These are phyloP conservation scores for Heracleum sosnowskyi DNA, from an alignment of 129 eudicot genomes.

Conservation along the genomic window DNA sequence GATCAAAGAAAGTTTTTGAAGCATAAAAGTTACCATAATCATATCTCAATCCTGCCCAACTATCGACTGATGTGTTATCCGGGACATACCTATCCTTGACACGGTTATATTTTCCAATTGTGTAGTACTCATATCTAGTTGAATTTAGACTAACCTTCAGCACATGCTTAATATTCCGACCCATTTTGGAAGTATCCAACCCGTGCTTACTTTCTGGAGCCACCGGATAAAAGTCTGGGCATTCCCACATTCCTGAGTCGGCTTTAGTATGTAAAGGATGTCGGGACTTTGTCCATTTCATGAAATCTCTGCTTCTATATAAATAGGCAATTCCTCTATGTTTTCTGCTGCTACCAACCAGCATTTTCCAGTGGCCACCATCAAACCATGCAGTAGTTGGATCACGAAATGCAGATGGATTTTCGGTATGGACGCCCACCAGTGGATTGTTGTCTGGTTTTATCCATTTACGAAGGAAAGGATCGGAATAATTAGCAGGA, in stretches of 20 bases:
- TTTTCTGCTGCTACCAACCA: not conserved
- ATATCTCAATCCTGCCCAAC: slow-evolving; percentile 30
- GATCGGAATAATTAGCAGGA: not conserved
- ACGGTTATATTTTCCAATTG: slow-evolving; percentile 42
- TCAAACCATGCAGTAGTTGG: not conserved
- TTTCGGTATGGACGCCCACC: not conserved
- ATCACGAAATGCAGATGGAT: not conserved
- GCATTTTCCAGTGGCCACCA: not conserved
- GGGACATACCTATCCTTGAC: slow-evolving; percentile 23
- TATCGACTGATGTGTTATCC: slow-evolving; percentile 8
- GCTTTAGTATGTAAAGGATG: slow-evolving; percentile 34
- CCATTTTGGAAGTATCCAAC: slow-evolving; percentile 32
- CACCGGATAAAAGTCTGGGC: slow-evolving; percentile 73
- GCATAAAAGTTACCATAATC: slow-evolving; percentile 76
- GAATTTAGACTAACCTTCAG: slow-evolving; percentile 25
- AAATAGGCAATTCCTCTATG: not conserved
- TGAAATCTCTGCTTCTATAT: not conserved
- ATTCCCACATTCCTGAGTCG: slow-evolving; percentile 64
- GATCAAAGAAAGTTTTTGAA: slow-evolving; percentile 56
- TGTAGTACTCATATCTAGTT: slow-evolving; percentile 30
- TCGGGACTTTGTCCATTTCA: not conserved
- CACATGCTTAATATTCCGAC: slow-evolving; percentile 25
- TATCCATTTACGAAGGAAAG: not conserved
- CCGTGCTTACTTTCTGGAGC: slow-evolving; percentile 24
- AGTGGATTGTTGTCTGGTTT: not conserved